Conservation (phyloP, 768 basidiomycete genomes). For the Sarcomyxa edulis region DNA sequence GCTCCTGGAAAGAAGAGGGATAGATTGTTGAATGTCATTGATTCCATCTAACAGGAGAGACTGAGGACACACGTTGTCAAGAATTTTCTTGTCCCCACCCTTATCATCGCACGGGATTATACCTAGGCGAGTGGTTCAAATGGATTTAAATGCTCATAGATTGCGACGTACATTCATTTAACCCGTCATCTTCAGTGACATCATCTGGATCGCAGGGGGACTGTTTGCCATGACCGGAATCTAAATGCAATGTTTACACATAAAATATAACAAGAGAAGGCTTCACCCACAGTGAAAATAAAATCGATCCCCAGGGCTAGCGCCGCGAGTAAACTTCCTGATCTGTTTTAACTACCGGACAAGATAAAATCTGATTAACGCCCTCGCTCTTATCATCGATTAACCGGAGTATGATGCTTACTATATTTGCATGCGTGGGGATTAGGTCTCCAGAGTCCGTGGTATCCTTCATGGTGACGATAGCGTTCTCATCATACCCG, state of each 20-base stretch:
- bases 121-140: too few species aligned
- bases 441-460: slow-evolving; percentile 19
- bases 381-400: too few species aligned
- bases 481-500: slow-evolving; percentile 30
- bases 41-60: too few species aligned
- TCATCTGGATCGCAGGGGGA: slow-evolving; percentile 24
- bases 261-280: background rate
- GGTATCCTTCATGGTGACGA: slow-evolving; percentile 41
- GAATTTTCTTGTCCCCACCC: slow-evolving; percentile 1
- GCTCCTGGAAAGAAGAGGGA: slow-evolving; percentile 9
- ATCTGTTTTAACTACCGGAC: slow-evolving; percentile 34
- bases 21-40: too few species aligned
- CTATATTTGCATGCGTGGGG: slow-evolving; percentile 42
- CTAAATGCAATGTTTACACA: slow-evolving; percentile 16
- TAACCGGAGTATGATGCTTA: slow-evolving; percentile 23
- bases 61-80: slow-evolving; percentile 4
- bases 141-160: too few species aligned
- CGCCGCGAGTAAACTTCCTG: slow-evolving; percentile 34
- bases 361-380: background rate
- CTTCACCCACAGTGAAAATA: slow-evolving; percentile 50
- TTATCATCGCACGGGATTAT: slow-evolving; percentile 2
- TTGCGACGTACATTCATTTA: slow-evolving; percentile 34
- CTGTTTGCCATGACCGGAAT: slow-evolving; percentile 39
- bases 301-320: slow-evolving; percentile 41
- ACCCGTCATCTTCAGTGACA: slow-evolving; percentile 33